phyloP scores from a whole-genome alignment of 2,329 filamentous ascomycete genomes.

The Blumeria graminis region DNA sequence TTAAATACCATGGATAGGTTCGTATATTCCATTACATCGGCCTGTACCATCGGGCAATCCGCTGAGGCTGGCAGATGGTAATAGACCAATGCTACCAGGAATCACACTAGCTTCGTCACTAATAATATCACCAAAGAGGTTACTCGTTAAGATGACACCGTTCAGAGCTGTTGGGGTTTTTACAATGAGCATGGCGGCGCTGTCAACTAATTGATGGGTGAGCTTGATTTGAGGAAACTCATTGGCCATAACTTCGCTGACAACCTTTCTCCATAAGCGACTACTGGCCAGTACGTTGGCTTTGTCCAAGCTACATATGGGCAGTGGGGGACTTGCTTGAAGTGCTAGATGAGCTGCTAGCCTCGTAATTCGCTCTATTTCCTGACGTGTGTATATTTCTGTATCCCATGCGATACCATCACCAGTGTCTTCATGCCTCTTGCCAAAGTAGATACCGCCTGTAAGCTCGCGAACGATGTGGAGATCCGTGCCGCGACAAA shows the following conservation, averaged over 20 bases:
- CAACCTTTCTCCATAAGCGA: constrained; percentile 69
- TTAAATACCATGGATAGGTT: constrained; percentile 69
- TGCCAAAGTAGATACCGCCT: constrained; percentile 86
- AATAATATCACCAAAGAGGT: constrained; percentile 90
- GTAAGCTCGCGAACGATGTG: constrained; percentile 83
- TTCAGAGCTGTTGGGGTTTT: constrained; percentile 79
- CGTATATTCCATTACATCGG: constrained; percentile 82
- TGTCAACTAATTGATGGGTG: constrained; percentile 81
- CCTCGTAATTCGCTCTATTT: constrained; percentile 73
- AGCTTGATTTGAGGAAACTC: constrained; percentile 77
- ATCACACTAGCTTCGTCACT: constrained; percentile 89
- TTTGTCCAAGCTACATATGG: constrained; percentile 80
- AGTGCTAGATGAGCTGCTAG: constrained; percentile 63
- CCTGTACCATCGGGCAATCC: constrained; percentile 68
- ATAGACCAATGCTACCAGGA: constrained; percentile 65
- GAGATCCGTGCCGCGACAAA: constrained; percentile 76
- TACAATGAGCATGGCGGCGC: constrained; percentile 91
- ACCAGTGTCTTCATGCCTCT: constrained; percentile 57
- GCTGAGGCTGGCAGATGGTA: constrained; percentile 70
- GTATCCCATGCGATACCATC: constrained; percentile 57
- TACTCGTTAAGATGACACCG: constrained; percentile 78
- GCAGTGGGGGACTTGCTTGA: constrained; percentile 47
- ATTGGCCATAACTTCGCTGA: constrained; percentile 59
- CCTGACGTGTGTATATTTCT: constrained; percentile 60
- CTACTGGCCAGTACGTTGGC: constrained; percentile 86